Evolutionary conservation across 495 filamentous ascomycete species (phyloP).

Genomic region (Penicillium subrubescens): DNA sequence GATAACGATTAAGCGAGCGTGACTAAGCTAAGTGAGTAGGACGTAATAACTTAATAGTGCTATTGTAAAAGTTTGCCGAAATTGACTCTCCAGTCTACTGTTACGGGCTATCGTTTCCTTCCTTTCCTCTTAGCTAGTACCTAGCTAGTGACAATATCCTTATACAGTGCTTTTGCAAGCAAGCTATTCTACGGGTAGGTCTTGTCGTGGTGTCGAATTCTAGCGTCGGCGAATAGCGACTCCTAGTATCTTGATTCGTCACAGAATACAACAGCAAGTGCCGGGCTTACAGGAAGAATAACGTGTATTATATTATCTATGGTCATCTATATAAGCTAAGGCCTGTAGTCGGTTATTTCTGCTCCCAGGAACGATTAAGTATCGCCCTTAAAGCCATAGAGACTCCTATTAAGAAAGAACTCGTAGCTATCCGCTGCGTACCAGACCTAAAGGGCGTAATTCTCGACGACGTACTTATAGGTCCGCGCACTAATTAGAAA

Average conservation of each 20-base stretch:
- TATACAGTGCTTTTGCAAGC: background rate
- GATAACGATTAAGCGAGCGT: background rate
- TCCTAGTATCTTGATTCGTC: background rate
- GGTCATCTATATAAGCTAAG: background rate
- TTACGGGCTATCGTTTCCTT: background rate
- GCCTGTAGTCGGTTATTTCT: background rate
- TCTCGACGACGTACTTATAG: background rate
- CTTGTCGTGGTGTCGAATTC: background rate
- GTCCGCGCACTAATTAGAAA: background rate
- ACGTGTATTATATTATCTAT: background rate
- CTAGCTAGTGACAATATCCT: background rate
- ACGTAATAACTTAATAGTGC: background rate
- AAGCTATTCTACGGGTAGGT: background rate
- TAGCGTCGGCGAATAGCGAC: background rate
- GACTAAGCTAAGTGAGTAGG: background rate
- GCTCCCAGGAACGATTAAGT: background rate
- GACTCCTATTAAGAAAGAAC: background rate
- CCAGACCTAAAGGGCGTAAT: background rate
- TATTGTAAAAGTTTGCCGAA: background rate
- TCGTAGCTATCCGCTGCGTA: background rate
- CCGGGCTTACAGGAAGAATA: background rate
- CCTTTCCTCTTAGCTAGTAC: background rate
- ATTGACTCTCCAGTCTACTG: background rate
- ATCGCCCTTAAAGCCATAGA: background rate
- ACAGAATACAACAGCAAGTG: background rate